Evolutionary conservation across 306 rosid species (phyloP), one percentile per base, ranked within the genome.

Genomic region (Senna siamea): DNA sequence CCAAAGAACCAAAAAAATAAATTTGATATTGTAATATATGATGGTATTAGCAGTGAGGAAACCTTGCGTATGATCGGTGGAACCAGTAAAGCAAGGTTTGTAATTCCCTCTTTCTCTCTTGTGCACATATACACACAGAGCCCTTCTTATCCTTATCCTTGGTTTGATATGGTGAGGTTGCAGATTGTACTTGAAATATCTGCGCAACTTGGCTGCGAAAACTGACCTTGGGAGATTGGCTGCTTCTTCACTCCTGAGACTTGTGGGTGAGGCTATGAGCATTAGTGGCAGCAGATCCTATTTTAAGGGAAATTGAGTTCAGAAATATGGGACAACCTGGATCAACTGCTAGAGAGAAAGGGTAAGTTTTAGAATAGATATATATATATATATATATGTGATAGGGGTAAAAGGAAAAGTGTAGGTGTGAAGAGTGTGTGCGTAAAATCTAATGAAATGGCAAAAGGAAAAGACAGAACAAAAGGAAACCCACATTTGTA

Each of bases 151-250:
- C 56, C 50, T 66, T 40, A 58, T 55, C 64, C 56, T 75, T 37
- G 50, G 52, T 40, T 63, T 48, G 61, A 76, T 59, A 54, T 73
- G 40, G 44, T 58, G 70, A 76, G 61, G 78, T 62, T 65, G 67
- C 87, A 89, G 97, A 80, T 77, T 92, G 86, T 92, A 88, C 81
- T 79, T 94, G 82, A 94, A 88, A 87, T 84, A 89, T 80, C 66
- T 94, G 53, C 91, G 92, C 63, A 83, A 82, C 22, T 17, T 85
- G 79, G 96, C 93, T 30, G 97, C 92, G 78, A 94, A 92, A 81
- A 94, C 97, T 68, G 99, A 92, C 47, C 73, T 94, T 59, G 99
- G 99, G 83, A 92, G 99, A 82, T 79, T 94, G 84, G 93, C 89
- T 64, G 89, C 92, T 56, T 96, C 99, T 80, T 89, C 99, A 40